Evolutionary conservation across 2,329 filamentous ascomycete species (phyloP).

Genomic region (Venturia carpophila): DNA sequence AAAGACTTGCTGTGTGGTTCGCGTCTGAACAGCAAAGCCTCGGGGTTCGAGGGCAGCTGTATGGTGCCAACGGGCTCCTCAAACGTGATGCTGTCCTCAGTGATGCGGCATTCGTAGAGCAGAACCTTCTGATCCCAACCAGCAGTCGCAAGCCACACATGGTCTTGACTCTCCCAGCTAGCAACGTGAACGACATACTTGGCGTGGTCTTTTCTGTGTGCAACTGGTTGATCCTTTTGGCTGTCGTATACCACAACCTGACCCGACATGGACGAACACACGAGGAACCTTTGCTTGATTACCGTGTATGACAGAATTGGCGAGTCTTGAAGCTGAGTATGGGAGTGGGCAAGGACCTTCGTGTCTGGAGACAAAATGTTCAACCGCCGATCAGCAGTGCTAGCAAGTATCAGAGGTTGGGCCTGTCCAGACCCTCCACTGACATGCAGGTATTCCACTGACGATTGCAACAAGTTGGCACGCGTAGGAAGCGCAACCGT

Average conservation of each 20-base stretch:
- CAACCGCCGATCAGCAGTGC: slow-evolving; percentile 37
- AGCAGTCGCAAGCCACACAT: slow-evolving; percentile 46
- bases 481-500: slow-evolving; percentile 39
- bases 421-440: background rate
- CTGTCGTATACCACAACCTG: slow-evolving; percentile 44
- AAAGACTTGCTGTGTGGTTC: slow-evolving; percentile 42
- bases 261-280: slow-evolving; percentile 54
- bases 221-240: slow-evolving; percentile 33
- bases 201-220: slow-evolving; percentile 47
- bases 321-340: slow-evolving; percentile 39
- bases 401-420: slow-evolving; percentile 28
- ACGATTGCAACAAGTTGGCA: slow-evolving; percentile 47
- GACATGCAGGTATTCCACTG: slow-evolving; percentile 30
- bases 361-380: slow-evolving; percentile 38
- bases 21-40: slow-evolving; percentile 47
- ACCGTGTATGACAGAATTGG: slow-evolving; percentile 47
- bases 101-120: slow-evolving; percentile 38
- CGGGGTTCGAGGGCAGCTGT: slow-evolving; percentile 46
- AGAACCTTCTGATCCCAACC: slow-evolving; percentile 53
- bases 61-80: slow-evolving; percentile 37
- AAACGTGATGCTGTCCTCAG: slow-evolving; percentile 27
- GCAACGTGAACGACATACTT: slow-evolving; percentile 52
- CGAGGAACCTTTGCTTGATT: slow-evolving; percentile 37
- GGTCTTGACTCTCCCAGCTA: slow-evolving; percentile 29
- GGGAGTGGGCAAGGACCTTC: slow-evolving; percentile 30